Base-by-base conservation (phyloP, 225 moss, liverwort and hornwort species). In the Takakia lepidozioides region DNA sequence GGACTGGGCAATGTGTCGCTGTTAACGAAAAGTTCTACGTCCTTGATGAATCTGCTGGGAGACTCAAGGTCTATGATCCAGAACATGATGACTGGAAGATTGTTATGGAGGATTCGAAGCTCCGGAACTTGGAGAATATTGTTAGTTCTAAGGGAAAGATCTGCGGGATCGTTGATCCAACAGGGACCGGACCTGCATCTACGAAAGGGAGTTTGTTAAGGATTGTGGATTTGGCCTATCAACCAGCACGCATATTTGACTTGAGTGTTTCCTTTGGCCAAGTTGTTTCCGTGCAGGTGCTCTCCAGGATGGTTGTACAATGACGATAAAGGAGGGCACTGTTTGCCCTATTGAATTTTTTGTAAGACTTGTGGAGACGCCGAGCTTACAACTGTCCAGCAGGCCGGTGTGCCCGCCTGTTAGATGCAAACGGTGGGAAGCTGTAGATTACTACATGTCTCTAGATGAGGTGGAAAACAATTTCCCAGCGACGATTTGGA, bases 1-100 rank as follows among this genome's bases (percentile, higher is more conserved):
- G 92, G 92, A 70, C 60, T 5, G 82, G 78, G n/a, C 69, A 78
- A 0, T 70, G 82, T 19, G 87, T 87, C 4, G 48, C 71, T 0
- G 74, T 80, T 0, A 35, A 82, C 27, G 73, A 80, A 1, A 60
- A 51, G 25, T 74, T 87, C 16, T 85, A 74, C 34, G 35, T 75
- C 0, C 49, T 92, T 0, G 80, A 87, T 22, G 64, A 81, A 0
- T 54, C 50, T 11, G 55, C 60, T 0, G 87, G 92, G 19, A 85
- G 62, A 58, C 63, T 92, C 6, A 87, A 78, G 38, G 67, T 59
- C 0, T 92, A 87, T 30, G 47, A 58, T 13, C 3, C 47, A 0
- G 64, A 55, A 29, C 48, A 28, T 1, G 82, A 82, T 4, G 65
- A 51, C 8, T 92, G 92, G 92, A 63, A 52, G 20, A 51, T 57